Base-by-base conservation (phyloP, 345 rosid species). In the Tarenaya hassleriana region DNA sequence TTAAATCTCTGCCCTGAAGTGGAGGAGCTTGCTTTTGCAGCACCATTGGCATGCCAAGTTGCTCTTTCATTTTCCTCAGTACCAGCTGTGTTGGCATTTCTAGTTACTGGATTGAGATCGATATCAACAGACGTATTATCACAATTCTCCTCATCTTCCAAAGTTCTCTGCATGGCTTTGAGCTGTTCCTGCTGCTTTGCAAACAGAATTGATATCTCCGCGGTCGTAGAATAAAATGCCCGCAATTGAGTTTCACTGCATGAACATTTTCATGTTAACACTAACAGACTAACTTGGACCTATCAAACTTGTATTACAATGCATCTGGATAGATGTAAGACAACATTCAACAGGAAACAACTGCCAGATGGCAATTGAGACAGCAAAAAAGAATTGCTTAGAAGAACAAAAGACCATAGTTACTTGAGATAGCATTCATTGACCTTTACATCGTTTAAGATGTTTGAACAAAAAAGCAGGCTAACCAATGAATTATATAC, bases 171-270 rank as follows among this genome's bases (percentile, higher is more conserved):
- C 98, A 92, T 88, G 8, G 90, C 73, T 77, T 88, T 88, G 51
- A 92, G 74, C 62, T 92, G 96, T 63, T 92, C 96, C 77, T 92
- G 98, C 77, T 92, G 98, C 73, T 83, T 88, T 14, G 80, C 68
- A 58, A 92, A 92, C 50, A 85, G 68, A 41, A 64, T 43, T 3
- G 78, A 78, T 48, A 88, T 83, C 76, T 85, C 95, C 80, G 83
- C 95, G 7, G 98, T 92, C 29, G 94, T 88, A 33, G 95, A 84
- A 74, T 92, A 92, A 79, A 92, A 88, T 62, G 96, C 81, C 49
- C 95, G 78, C 41, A 92, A 61, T 60, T 92, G 96, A 24, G 98
- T 85, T 77, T 92, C 98, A 73, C 95, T 92, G 84, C 70, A 72
- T 38, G 47, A 53, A 53, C 46, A 53, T 66, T 41, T n/a, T 17